A percentile compares a stretch with the other conserved stretches of the same genome.
Evolutionary conservation across 352 stramenopile species (phyloP).

Genomic region (Phytophthora pini): DNA sequence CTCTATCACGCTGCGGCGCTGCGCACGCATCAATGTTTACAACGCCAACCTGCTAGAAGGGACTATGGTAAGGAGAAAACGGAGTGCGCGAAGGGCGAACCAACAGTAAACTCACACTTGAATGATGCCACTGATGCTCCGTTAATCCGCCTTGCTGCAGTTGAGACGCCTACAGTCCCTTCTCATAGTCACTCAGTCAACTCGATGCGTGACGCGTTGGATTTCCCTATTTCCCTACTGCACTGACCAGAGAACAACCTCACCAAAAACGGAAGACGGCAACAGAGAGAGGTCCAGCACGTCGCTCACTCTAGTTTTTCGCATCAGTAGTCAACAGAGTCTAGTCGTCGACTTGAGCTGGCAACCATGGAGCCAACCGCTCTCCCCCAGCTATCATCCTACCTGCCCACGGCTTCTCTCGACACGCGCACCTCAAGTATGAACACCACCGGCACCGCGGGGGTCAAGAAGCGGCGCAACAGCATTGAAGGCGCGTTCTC

Average conservation of each 20-base stretch:
- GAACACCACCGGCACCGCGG: slow-evolving; percentile 11
- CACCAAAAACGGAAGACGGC: slow-evolving; percentile 8
- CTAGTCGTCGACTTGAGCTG: neutral
- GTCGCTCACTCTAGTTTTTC: slow-evolving; percentile 25
- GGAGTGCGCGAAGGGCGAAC: slow-evolving; percentile 1
- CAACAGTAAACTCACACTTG: slow-evolving; percentile 24
- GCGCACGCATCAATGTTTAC: slow-evolving; percentile 36
- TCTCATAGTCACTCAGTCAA: slow-evolving; percentile 28
- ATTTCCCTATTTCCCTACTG: slow-evolving; percentile 12
- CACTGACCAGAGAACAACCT: slow-evolving; percentile 12
- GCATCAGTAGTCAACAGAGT: slow-evolving; percentile 2
- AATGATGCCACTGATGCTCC: slow-evolving; percentile 15
- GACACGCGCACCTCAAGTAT: slow-evolving; percentile 13
- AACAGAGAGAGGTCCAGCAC: slow-evolving; percentile 7
- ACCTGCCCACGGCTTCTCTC: slow-evolving; percentile 22
- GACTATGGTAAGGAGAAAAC: slow-evolving; percentile 9
- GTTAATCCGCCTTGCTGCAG: slow-evolving; percentile 13
- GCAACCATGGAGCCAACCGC: slow-evolving; percentile 14
- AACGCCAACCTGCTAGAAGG: slow-evolving; percentile 5
- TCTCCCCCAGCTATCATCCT: slow-evolving; percentile 34
- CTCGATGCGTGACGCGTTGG: slow-evolving; percentile 22
- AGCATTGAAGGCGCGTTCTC: slow-evolving; percentile 29
- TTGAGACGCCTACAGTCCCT: slow-evolving; percentile 26
- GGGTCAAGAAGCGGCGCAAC: slow-evolving; percentile 27
- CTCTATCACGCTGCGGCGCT: slow-evolving; percentile 3